Percentiles rank a stretch among this genome's conserved stretches.
Evolutionary conservation across 163 green algal species (phyloP).

Genomic region (Dunaliella salina): DNA sequence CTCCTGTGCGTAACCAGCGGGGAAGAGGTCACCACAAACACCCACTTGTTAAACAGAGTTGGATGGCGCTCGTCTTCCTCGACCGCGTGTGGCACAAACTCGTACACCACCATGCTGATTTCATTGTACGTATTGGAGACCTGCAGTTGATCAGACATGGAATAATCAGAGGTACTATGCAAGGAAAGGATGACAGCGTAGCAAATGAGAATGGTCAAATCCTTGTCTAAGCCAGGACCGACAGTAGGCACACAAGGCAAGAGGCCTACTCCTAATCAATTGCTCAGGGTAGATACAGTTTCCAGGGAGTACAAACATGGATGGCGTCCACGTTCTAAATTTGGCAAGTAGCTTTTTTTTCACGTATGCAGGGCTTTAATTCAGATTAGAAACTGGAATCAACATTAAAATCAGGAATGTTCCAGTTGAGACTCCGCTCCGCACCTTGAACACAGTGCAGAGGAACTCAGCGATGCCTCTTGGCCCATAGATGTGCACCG

Average conservation of each 20-base stretch:
- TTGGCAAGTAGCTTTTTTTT: no score
- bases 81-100: constrained; percentile 36
- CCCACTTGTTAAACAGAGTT: constrained; percentile 35
- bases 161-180: no score
- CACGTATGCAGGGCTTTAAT: no score
- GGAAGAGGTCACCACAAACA: neutral
- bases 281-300: no score
- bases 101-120: constrained; percentile 67
- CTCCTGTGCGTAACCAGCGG: no score
- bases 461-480: constrained; percentile 58
- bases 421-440: neutral
- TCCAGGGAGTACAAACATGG: neutral
- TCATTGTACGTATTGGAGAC: constrained; percentile 70
- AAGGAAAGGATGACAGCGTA: no score
- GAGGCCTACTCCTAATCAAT: no score
- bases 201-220: no score
- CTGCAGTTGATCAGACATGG: constrained; percentile 1
- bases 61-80: constrained; percentile 7
- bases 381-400: no score
- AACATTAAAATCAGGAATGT: neutral
- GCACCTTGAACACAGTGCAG: constrained; percentile 39
- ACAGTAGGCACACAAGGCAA: no score
- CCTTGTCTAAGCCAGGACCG: no score
- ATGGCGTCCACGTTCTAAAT: neutral
- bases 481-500: constrained; percentile 72